Evolutionary conservation across 2,329 filamentous ascomycete species (phyloP), one percentile per base, ranked within the genome.

Genomic region (Colletotrichum incanum): DNA sequence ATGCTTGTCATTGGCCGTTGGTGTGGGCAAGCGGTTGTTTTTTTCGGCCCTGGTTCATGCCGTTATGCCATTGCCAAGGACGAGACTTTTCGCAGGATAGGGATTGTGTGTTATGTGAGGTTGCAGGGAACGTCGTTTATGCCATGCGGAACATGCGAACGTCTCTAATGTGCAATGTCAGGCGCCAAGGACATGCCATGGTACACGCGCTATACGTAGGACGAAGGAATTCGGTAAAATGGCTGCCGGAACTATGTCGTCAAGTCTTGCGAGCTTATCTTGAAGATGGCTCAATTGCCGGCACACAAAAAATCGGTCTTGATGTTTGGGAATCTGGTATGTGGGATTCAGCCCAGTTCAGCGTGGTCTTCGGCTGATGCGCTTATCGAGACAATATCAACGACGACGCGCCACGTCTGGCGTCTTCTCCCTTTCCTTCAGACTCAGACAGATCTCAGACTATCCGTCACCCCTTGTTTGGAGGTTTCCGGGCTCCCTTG

Each of bases 391-490:
- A 65, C 52, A 37, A 31, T 4, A 43, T 28, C 26, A 54, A 64
- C 31, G 31, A 43, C 45, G 45, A 49, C 18, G 26, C 28, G 43
- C 50, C 43, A 39, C n/a, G 37, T 43, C 59, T 43, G 49, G 23
- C 59, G n/a, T 47, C 18, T 65, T 47, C 39, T 65, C 41, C 59
- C 52, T 58, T 71, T 67, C 31, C 52, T 31, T 41, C n/a, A 47
- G 49, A 54, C 55, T 56, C 55, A 56, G 64, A 56, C 63, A 67
- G 20, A 50, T 64, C 56, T 71, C 56, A 63, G 43, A 68, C 55
- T 61, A 43, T 37, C 45, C 26, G 39, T 49, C 45, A 52, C 66
- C 65, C 66, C 59, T 65, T 72, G 37, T 60, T 23, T 69, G 37
- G 65, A 37, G 34, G 37, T 55, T n/a, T 64, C 43, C 26, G 2